phyloP scores from a whole-genome alignment of 2,329 filamentous ascomycete genomes.

The Ceratocystis colombiana region DNA sequence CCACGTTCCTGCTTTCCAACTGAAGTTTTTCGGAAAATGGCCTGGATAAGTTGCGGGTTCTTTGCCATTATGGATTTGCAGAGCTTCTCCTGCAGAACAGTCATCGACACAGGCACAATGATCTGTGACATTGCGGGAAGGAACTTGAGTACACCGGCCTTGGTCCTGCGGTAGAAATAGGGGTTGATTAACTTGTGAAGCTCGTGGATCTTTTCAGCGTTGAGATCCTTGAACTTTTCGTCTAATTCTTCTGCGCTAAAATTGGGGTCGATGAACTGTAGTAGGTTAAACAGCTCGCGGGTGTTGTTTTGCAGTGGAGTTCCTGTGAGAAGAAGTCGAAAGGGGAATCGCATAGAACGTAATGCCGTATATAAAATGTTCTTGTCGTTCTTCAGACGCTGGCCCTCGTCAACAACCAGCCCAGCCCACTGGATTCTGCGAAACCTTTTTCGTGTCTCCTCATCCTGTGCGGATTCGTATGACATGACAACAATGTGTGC shows the following conservation, averaged over 20 bases:
- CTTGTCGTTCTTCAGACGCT: slow-evolving; percentile 87
- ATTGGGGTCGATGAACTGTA: slow-evolving; percentile 77
- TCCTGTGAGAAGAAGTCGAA: slow-evolving; percentile 76
- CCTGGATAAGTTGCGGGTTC: slow-evolving; percentile 76
- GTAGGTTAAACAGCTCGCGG: slow-evolving; percentile 86
- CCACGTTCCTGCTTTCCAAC: slow-evolving; percentile 62
- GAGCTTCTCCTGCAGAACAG: slow-evolving; percentile 80
- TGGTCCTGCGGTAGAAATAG: slow-evolving; percentile 65
- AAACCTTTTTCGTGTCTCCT: slow-evolving; percentile 56
- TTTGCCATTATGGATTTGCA: slow-evolving; percentile 90
- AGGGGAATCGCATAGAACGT: slow-evolving; percentile 62
- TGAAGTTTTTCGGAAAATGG: slow-evolving; percentile 64
- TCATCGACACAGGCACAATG: slow-evolving; percentile 94
- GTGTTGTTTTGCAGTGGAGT: slow-evolving; percentile 95
- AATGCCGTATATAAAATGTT: slow-evolving; percentile 71
- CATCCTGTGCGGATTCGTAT: slow-evolving; percentile 77
- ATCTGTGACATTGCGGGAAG: slow-evolving; percentile 89
- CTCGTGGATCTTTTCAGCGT: slow-evolving; percentile 67
- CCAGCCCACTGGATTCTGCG: slow-evolving; percentile 69
- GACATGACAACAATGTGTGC: slow-evolving; percentile 92
- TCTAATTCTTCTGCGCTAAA: slow-evolving; percentile 64
- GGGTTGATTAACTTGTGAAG: slow-evolving; percentile 75
- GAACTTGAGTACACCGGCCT: slow-evolving; percentile 81
- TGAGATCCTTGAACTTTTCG: slow-evolving; percentile 63
- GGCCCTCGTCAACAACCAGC: slow-evolving; percentile 87